phyloP scores from a whole-genome alignment of 768 basidiomycete genomes.

The Coprinopsis marcescibilis region DNA sequence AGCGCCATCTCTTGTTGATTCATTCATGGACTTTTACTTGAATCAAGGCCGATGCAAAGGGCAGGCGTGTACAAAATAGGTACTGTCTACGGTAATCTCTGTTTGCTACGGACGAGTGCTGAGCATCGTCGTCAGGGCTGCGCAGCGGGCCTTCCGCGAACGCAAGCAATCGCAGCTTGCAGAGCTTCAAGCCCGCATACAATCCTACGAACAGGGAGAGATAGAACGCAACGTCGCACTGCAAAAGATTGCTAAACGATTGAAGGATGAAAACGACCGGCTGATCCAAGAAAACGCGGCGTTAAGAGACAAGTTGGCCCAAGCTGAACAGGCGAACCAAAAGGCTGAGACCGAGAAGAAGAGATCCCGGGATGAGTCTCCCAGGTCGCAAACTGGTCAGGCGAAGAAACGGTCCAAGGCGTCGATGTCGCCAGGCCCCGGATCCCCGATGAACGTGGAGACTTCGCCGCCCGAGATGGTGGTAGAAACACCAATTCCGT shows the following conservation, averaged over 20 bases:
- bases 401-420: slow-evolving; percentile 30
- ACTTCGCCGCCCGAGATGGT: slow-evolving; percentile 1
- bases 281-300: slow-evolving; percentile 61
- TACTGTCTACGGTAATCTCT: slow-evolving; percentile 17
- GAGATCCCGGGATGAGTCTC: slow-evolving; percentile 51
- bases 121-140: slow-evolving; percentile 60
- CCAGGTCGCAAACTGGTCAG: slow-evolving; percentile 21
- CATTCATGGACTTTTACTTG: slow-evolving; percentile 6
- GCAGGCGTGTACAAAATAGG: slow-evolving; percentile 77
- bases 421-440: slow-evolving; percentile 24
- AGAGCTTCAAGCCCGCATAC: slow-evolving; percentile 80
- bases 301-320: slow-evolving; percentile 47
- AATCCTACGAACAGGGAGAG: slow-evolving; percentile 86
- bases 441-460: slow-evolving; percentile 16
- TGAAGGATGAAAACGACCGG: slow-evolving; percentile 82
- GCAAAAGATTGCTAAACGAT: slow-evolving; percentile 74
- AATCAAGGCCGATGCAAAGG: slow-evolving; percentile 49
- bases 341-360: slow-evolving; percentile 43
- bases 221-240: slow-evolving; percentile 82
- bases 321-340: slow-evolving; percentile 32
- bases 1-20: background rate
- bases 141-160: slow-evolving; percentile 86
- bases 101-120: background rate
- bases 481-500: no score
- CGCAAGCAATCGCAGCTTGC: slow-evolving; percentile 85